Conservation (phyloP, 345 rosid species). For the Brassica juncea region DNA sequence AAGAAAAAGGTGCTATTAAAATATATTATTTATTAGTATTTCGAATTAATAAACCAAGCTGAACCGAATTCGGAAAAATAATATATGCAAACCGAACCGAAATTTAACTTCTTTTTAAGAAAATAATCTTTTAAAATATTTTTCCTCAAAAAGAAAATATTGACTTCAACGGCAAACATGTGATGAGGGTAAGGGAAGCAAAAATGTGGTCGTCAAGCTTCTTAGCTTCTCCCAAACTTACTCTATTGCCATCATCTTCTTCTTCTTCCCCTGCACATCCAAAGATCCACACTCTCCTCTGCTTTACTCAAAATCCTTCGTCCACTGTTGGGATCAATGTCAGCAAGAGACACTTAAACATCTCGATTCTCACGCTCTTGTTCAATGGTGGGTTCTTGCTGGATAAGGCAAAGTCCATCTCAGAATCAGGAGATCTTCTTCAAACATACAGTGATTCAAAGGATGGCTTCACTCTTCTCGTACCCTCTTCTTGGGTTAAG, state of each 20-base stretch:
- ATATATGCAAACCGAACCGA: background rate
- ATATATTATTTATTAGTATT: background rate
- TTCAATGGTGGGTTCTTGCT: constrained; percentile 52
- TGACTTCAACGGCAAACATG: constrained; percentile 15
- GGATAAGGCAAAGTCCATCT: constrained; percentile 32
- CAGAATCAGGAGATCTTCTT: constrained; percentile 44
- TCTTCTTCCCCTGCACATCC: background rate
- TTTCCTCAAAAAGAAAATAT: background rate
- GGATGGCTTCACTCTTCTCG: constrained; percentile 76
- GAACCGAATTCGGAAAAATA: background rate
- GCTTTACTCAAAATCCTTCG: constrained; percentile 19
- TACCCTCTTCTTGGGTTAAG: constrained; percentile 77
- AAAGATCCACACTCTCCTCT: constrained; percentile 13
- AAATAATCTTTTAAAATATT: background rate
- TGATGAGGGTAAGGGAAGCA: constrained; percentile 18
- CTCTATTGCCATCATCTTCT: constrained; percentile 7
- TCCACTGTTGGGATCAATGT: constrained; percentile 4
- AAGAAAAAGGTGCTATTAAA: background rate
- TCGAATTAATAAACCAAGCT: background rate
- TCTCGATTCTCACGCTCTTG: constrained; percentile 52
- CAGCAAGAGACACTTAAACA: constrained; percentile 57
- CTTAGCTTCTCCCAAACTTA: constrained; percentile 31
- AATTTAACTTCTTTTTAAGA: background rate
- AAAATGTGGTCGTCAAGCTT: constrained; percentile 39
- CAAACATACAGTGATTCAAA: constrained; percentile 63